Evolutionary conservation across 2,329 filamentous ascomycete genomes (phyloP).

Genomic region (Karstenula rhodostoma): DNA sequence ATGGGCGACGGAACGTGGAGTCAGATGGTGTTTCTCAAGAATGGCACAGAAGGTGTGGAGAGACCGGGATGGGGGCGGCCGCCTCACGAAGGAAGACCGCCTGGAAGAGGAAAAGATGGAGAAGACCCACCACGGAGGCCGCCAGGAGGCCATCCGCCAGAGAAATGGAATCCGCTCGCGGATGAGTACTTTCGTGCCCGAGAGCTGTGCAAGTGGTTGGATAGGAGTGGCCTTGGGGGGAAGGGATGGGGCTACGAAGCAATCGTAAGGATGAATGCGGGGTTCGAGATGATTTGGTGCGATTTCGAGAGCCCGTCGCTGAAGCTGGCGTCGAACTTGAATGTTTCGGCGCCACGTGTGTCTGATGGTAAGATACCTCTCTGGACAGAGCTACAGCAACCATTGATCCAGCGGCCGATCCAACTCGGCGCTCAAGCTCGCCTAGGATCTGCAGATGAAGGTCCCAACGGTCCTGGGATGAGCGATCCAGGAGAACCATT

Average conservation of each 20-base stretch:
- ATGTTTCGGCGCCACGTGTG: slow-evolving; percentile 54
- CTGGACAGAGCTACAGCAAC: neutral
- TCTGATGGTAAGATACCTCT: neutral
- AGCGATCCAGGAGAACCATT: slow-evolving; percentile 26
- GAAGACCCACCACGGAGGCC: slow-evolving; percentile 1
- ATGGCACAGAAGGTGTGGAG: slow-evolving; percentile 50
- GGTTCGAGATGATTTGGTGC: slow-evolving; percentile 63
- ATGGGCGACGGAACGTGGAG: slow-evolving; percentile 57
- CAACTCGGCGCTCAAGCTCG: slow-evolving; percentile 7
- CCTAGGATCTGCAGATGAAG: slow-evolving; percentile 21
- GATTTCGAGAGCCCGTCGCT: slow-evolving; percentile 57
- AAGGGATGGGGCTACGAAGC: slow-evolving; percentile 60
- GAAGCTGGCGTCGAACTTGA: slow-evolving; percentile 54
- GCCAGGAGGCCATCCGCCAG: slow-evolving; percentile 4
- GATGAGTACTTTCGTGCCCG: slow-evolving; percentile 59
- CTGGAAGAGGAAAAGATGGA: slow-evolving; percentile 1
- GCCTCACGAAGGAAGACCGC: neutral
- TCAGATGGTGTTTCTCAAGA: slow-evolving; percentile 61
- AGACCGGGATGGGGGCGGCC: slow-evolving; percentile 23
- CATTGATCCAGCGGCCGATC: neutral
- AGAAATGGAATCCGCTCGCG: slow-evolving; percentile 47
- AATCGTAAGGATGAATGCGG: slow-evolving; percentile 61
- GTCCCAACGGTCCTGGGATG: slow-evolving; percentile 28
- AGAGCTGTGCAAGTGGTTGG: slow-evolving; percentile 59
- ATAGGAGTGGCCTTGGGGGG: slow-evolving; percentile 52